Evolutionary conservation across 257 asterid species (phyloP), one percentile per base, ranked within the genome.

Genomic region (Solanum microdontum): DNA sequence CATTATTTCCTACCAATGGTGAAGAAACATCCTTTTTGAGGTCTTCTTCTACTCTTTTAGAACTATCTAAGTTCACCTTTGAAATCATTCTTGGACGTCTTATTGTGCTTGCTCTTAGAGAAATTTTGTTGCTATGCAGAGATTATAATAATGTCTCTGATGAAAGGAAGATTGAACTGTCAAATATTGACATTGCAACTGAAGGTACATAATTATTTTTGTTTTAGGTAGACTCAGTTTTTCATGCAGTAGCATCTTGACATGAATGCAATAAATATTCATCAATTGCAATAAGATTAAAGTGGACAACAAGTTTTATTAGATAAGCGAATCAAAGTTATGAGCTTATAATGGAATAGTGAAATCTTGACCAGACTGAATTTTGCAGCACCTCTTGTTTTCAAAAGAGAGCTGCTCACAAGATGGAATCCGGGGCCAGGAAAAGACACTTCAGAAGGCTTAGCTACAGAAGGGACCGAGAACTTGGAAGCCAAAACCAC

Each of bases 361-460:
- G 48, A 84, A 72, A 86, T 87, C 85, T 55, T 88, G 34, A 55
- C 86, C 87, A 75, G 66, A 55, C 45, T 91, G 17, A 84, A 86
- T 90, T 87, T 43, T 86, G 48, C 91, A 97, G 99, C 92, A 88
- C 84, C 88, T 75, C 88, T 89, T 75, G 77, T 89, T 82, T 88
- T 92, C 89, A 92, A 84, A 86, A 94, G 96, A 91, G 97, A 93
- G 87, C 86, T 92, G 86, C 93, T 94, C 87, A 72, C 90, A 84
- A 91, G 95, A 90, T 94, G 91, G 89, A 91, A 89, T 88, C 86
- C 89, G 34, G 92, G 92, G 69, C 90, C 94, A 32, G 92, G 91
- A 89, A 89, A 90, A 86, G 91, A 91, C 26, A 88, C 77, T 75
- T 51, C 77, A 13, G 88, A 86, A 74, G 96, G 90, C 86, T 8